Evolutionary conservation across 2,329 filamentous ascomycete species (phyloP).

Genomic region (Xylariaceae sp.): DNA sequence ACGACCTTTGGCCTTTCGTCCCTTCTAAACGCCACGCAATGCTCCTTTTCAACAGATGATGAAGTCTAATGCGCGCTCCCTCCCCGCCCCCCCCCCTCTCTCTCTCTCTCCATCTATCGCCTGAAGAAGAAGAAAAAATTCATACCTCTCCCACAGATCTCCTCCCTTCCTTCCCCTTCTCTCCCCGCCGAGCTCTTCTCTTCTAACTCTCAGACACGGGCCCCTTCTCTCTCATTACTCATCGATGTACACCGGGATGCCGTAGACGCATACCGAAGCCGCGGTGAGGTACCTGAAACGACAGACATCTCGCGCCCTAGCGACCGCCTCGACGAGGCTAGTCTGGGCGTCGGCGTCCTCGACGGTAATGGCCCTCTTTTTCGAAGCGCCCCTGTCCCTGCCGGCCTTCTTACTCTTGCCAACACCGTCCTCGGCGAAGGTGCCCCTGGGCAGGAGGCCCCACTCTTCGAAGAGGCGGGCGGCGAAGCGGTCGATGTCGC

Average conservation of each 20-base stretch:
- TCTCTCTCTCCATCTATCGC: background rate
- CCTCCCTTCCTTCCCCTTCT: background rate
- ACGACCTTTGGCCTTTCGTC: background rate
- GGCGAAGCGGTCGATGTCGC: slow-evolving; percentile 93
- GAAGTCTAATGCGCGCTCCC: too few species aligned
- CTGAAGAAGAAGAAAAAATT: too few species aligned
- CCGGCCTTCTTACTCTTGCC: slow-evolving; percentile 29
- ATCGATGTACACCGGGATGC: slow-evolving; percentile 83
- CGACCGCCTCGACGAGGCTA: slow-evolving; percentile 80
- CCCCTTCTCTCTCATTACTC: slow-evolving; percentile 22
- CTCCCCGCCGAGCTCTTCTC: background rate
- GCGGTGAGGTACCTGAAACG: slow-evolving; percentile 90
- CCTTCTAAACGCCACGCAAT: slow-evolving; percentile 16
- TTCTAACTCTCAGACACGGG: background rate
- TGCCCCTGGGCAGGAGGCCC: slow-evolving; percentile 67
- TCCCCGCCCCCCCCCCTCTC: too few species aligned
- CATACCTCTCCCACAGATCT: background rate
- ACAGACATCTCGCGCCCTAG: slow-evolving; percentile 74
- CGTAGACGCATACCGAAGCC: slow-evolving; percentile 91
- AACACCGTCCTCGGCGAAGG: slow-evolving; percentile 42
- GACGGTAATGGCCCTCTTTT: too few species aligned
- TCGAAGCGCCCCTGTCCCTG: slow-evolving; percentile 21
- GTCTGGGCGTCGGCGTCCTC: slow-evolving; percentile 39
- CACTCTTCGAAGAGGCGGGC: slow-evolving; percentile 79
- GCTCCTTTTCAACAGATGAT: too few species aligned